Conservation (phyloP, 1,139 yeast species). For the Saccharomyces pastorianus region DNA sequence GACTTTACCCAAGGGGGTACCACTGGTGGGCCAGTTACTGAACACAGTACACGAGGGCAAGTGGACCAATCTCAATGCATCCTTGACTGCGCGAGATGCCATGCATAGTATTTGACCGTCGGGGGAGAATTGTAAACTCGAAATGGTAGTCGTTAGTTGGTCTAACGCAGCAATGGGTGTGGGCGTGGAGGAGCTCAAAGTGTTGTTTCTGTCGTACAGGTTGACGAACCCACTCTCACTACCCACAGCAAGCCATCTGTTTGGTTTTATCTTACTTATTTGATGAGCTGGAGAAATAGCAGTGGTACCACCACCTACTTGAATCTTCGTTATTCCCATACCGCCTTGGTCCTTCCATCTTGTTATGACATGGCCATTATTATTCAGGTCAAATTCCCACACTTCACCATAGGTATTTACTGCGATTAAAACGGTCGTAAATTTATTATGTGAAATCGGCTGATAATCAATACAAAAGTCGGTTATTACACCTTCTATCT, state of each 20-base stretch:
- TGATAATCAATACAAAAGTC: constrained; percentile 64
- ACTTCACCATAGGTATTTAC: constrained; percentile 78
- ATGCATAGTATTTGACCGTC: constrained; percentile 87
- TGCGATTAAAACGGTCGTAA: constrained; percentile 42
- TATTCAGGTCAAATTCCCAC: constrained; percentile 70
- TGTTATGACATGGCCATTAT: constrained; percentile 42
- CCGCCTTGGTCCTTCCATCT: constrained; percentile 89
- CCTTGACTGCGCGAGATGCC: constrained; percentile 80
- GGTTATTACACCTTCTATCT: constrained; percentile 73
- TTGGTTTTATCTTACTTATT: constrained; percentile 33
- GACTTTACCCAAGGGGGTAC: constrained; percentile 91
- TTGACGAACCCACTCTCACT: constrained; percentile 84
- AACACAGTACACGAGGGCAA: constrained; percentile 81
- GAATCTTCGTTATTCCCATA: constrained; percentile 69
- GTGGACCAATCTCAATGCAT: constrained; percentile 80
- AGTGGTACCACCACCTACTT: constrained; percentile 58
- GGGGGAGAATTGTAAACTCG: constrained; percentile 63
- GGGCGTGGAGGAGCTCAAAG: not conserved
- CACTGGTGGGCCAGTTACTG: constrained; percentile 95
- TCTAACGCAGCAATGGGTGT: constrained; percentile 48
- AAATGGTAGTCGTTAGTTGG: constrained; percentile 74
- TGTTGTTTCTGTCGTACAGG: constrained; percentile 51
- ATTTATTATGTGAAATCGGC: constrained; percentile 16
- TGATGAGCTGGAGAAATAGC: constrained; percentile 12
- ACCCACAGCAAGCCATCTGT: constrained; percentile 85